Percentiles rank a stretch among this genome's conserved stretches.
Conservation (phyloP, 495 filamentous ascomycete genomes). For the Hypoxylon rickii region DNA sequence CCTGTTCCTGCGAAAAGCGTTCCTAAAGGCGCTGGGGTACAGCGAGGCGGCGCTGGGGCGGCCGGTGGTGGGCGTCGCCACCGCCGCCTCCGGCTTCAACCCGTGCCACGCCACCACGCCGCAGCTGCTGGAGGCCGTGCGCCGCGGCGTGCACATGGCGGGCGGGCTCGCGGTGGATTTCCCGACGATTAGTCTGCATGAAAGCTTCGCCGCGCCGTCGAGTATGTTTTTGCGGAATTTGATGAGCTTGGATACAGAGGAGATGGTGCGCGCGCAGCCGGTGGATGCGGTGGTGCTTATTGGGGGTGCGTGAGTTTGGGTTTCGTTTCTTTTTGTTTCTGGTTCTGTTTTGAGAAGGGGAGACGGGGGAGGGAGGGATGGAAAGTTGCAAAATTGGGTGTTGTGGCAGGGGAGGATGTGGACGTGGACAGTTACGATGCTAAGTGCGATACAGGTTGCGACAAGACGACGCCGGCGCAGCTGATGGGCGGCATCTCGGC, state of each 20-base stretch:
- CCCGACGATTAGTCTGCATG: constrained; percentile 68
- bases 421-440: background rate
- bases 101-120: constrained; percentile 70
- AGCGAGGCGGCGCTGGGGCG: constrained; percentile 67
- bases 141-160: constrained; percentile 63
- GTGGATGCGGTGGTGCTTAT: constrained; percentile 67
- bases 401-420: too few species aligned
- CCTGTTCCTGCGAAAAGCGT: constrained; percentile 70
- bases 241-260: constrained; percentile 76
- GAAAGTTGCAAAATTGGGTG: too few species aligned
- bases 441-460: constrained; percentile 52
- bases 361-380: background rate
- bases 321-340: background rate
- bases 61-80: constrained; percentile 68
- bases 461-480: constrained; percentile 71
- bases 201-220: constrained; percentile 65
- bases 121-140: constrained; percentile 68
- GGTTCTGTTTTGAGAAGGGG: background rate
- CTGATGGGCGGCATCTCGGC: constrained; percentile 72
- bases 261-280: constrained; percentile 70
- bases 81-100: constrained; percentile 69
- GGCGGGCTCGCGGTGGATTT: constrained; percentile 69
- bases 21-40: constrained; percentile 72
- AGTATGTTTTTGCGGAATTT: constrained; percentile 72
- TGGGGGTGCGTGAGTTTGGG: constrained; percentile 54